A percentile compares a stretch with the other conserved stretches of the same genome.
These are phyloP conservation scores for Protea cynaroides DNA, from an alignment of 164 flowering plant genomes.

Conservation along the genomic window DNA sequence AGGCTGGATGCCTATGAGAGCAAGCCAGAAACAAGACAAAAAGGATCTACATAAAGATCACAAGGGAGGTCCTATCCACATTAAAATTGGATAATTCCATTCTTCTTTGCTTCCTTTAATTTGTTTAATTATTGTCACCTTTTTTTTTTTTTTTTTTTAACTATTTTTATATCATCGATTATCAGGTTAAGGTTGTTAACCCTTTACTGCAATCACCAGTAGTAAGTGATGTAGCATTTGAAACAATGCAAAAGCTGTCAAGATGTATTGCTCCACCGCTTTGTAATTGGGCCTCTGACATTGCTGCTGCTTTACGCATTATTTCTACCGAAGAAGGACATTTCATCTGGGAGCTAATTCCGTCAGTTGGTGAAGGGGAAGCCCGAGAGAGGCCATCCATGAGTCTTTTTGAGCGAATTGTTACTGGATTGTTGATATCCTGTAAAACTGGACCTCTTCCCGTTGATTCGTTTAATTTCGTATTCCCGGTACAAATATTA, in stretches of 20 bases:
- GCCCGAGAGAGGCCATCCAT: conserved; percentile 33
- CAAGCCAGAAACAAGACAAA: too few species aligned
- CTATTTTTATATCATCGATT: background rate
- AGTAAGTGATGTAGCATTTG: conserved; percentile 86
- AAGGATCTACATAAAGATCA: too few species aligned
- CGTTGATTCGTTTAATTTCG: conserved; percentile 78
- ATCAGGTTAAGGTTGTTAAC: conserved; percentile 71
- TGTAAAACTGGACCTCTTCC: conserved; percentile 95
- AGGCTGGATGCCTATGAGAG: too few species aligned
- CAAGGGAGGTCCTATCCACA: too few species aligned
- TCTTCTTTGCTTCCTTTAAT: background rate
- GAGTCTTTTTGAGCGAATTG: conserved; percentile 74
- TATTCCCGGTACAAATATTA: conserved; percentile 68
- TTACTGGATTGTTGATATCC: conserved; percentile 56
- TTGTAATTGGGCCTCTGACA: conserved; percentile 84
- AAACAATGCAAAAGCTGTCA: conserved; percentile 75
- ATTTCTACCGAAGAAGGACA: conserved; percentile 50
- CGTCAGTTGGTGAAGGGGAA: conserved; percentile 41
- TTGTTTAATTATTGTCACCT: background rate
- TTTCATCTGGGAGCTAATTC: conserved; percentile 42
- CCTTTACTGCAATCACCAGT: conserved; percentile 79
- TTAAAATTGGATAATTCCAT: background rate
- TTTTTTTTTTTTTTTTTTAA: background rate
- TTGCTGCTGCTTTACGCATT: conserved; percentile 88
- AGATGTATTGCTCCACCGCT: conserved; percentile 80